phyloP scores from a whole-genome alignment of 2,329 filamentous ascomycete genomes.

The Colletotrichum musae region DNA sequence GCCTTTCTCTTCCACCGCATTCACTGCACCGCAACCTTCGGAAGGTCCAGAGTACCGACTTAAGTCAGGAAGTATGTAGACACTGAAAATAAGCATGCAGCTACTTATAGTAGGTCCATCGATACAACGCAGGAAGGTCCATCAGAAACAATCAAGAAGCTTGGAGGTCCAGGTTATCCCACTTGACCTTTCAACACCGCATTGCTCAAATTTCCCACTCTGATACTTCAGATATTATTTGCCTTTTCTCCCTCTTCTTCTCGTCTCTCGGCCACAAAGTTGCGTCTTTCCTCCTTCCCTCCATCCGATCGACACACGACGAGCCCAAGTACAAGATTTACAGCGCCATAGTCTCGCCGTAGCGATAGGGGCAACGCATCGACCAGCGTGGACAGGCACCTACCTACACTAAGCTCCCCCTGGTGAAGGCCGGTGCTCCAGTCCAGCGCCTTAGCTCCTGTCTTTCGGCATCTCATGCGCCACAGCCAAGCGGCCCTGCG shows the following conservation, averaged over 20 bases:
- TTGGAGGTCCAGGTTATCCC: constrained; percentile 7
- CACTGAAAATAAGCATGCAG: too few relatives aligned
- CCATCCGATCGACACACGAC: neutral
- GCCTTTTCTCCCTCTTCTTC: neutral
- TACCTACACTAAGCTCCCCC: constrained; percentile 23
- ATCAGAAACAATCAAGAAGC: too few relatives aligned
- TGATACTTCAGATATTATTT: constrained; percentile 13
- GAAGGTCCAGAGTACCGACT: neutral
- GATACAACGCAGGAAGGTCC: too few relatives aligned
- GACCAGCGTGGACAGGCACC: constrained; percentile 19
- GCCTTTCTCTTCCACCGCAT: constrained; percentile 22
- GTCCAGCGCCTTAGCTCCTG: constrained; percentile 33
- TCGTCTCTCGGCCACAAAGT: neutral
- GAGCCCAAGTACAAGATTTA: neutral
- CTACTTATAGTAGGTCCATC: too few relatives aligned
- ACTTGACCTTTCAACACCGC: constrained; percentile 24
- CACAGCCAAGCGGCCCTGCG: constrained; percentile 40
- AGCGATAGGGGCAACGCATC: neutral
- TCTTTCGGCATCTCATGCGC: constrained; percentile 35
- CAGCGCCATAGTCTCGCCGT: constrained; percentile 6
- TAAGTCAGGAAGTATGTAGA: neutral
- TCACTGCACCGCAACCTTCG: constrained; percentile 8
- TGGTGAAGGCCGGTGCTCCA: constrained; percentile 4
- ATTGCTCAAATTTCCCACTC: constrained; percentile 27
- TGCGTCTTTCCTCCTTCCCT: neutral